These are phyloP conservation scores for Coniochaeta prunicola DNA, from an alignment of 2,329 filamentous ascomycete species.

Conservation along the genomic window DNA sequence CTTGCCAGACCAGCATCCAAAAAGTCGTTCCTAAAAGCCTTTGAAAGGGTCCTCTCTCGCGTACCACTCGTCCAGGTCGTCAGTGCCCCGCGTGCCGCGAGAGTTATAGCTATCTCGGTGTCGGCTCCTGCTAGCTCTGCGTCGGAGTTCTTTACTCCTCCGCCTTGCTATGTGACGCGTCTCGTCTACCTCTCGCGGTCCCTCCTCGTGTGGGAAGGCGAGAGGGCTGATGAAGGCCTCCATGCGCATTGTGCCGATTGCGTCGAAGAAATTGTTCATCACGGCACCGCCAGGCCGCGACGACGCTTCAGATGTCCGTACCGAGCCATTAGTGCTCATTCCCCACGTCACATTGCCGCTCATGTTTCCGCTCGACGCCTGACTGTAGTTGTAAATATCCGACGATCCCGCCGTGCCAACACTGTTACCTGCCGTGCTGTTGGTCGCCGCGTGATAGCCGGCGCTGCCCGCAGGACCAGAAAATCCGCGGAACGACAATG, in stretches of 20 bases:
- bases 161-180: constrained; percentile 38
- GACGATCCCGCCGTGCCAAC: constrained; percentile 31
- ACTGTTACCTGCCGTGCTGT: constrained; percentile 49
- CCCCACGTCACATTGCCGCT: constrained; percentile 19
- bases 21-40: constrained; percentile 39
- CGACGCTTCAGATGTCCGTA: constrained; percentile 49
- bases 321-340: constrained; percentile 25
- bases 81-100: constrained; percentile 35
- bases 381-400: constrained; percentile 27
- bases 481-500: constrained; percentile 72
- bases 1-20: neutral
- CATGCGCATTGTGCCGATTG: constrained; percentile 81
- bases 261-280: constrained; percentile 68
- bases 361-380: neutral
- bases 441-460: constrained; percentile 35
- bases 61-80: constrained; percentile 49
- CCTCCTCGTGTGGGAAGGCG: constrained; percentile 38
- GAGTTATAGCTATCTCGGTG: constrained; percentile 44
- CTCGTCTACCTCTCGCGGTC: constrained; percentile 43
- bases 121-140: constrained; percentile 44
- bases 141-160: constrained; percentile 47
- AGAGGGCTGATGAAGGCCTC: constrained; percentile 82
- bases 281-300: constrained; percentile 30
- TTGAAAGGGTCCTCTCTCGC: constrained; percentile 54
- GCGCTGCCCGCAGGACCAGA: constrained; percentile 45